Percentiles rank a stretch among this genome's conserved stretches.
Evolutionary conservation across 2,329 filamentous ascomycete genomes (phyloP).

Genomic region (Aureobasidium sp.): DNA sequence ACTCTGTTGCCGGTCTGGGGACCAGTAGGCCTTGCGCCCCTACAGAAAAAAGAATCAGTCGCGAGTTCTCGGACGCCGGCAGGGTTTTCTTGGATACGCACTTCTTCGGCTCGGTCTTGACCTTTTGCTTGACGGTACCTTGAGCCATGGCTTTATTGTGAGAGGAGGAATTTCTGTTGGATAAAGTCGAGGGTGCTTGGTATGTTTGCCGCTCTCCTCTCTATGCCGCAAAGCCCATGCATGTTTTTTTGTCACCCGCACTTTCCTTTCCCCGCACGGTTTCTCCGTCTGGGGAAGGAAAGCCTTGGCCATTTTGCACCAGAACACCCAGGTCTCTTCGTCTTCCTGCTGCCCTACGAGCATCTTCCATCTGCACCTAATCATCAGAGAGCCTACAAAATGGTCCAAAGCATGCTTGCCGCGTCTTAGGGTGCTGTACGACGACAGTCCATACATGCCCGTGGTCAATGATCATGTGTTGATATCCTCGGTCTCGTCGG

Average conservation of each 20-base stretch:
- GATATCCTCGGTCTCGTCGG: not conserved
- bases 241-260: not conserved
- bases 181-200: not conserved
- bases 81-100: not conserved
- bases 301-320: not conserved
- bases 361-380: too few species aligned
- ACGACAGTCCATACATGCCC: not conserved
- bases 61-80: not conserved
- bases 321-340: not conserved
- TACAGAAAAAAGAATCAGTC: not conserved
- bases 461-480: not conserved
- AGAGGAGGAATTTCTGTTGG: not conserved
- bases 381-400: not conserved
- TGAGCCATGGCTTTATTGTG: constrained; percentile 15
- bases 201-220: not conserved
- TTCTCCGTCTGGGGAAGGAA: not conserved
- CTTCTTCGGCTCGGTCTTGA: constrained; percentile 15
- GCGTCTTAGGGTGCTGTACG: not conserved
- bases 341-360: not conserved
- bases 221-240: not conserved
- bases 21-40: constrained; percentile 13
- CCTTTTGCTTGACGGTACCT: constrained; percentile 14
- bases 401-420: not conserved
- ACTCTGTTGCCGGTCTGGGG: constrained; percentile 44
- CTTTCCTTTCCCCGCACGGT: not conserved